phyloP scores from a whole-genome alignment of 139 green algal genomes.

The Pycnococcus provasolii region DNA sequence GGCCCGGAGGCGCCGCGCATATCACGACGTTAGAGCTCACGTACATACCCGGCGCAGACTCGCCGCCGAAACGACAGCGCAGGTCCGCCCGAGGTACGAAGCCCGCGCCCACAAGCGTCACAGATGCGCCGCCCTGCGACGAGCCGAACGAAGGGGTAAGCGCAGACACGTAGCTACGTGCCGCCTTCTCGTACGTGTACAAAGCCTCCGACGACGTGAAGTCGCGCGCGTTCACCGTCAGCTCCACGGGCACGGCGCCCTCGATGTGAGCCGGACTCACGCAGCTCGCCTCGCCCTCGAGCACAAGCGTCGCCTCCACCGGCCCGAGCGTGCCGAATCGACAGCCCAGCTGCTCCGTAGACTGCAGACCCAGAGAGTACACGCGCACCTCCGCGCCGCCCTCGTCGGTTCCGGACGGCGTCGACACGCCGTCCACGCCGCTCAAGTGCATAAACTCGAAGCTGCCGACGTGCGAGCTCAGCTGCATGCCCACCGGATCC shows the following conservation, averaged over 20 bases:
- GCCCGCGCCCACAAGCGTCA: background rate
- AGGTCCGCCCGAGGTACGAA: background rate
- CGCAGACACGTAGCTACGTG: too few relatives aligned
- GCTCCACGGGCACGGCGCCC: slow-evolving; percentile 5
- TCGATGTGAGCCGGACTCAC: background rate
- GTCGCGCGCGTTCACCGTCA: background rate
- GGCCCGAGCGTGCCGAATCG: slow-evolving; percentile 6
- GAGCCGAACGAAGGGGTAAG: background rate
- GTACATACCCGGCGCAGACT: background rate
- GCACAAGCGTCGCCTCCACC: background rate
- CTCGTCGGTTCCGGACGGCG: background rate
- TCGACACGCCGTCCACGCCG: background rate
- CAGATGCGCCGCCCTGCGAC: background rate
- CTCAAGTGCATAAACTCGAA: background rate
- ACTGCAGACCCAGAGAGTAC: background rate
- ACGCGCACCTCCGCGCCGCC: background rate
- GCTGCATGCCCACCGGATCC: too few relatives aligned
- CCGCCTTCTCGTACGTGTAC: too few relatives aligned
- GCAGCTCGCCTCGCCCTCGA: background rate
- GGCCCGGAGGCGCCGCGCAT: background rate
- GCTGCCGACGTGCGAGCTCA: background rate
- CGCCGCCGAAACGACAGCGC: background rate
- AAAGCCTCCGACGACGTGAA: background rate
- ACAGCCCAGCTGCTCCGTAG: background rate
- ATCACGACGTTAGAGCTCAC: background rate